Conservation (phyloP, 805 yeast species). For the Suhomyces canberraensis region DNA sequence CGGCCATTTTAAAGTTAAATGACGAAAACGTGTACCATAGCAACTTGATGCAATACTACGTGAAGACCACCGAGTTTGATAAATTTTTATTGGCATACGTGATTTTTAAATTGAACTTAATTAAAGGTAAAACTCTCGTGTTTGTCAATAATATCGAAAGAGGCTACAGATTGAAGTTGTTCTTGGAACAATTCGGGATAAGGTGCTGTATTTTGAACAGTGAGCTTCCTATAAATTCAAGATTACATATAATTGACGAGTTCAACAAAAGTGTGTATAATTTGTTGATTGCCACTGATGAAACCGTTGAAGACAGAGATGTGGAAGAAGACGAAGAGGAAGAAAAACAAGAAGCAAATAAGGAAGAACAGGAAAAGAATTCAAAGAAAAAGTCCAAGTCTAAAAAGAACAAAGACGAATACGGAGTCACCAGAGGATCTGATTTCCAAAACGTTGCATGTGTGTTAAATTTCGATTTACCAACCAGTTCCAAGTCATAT, state of each 20-base stretch:
- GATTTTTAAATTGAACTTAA: conserved; percentile 79
- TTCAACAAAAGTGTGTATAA: conserved; percentile 87
- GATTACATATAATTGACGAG: conserved; percentile 93
- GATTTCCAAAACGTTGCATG: conserved; percentile 96
- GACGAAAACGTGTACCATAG: conserved; percentile 58
- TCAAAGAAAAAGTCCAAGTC: conserved; percentile 13
- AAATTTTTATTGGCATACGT: conserved; percentile 89
- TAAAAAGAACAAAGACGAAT: conserved; percentile 60
- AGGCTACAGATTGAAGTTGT: conserved; percentile 87
- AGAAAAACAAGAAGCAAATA: conserved; percentile 16
- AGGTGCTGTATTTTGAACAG: conserved; percentile 84
- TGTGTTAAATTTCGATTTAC: conserved; percentile 92
- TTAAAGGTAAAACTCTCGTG: conserved; percentile 85
- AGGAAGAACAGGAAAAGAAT: conserved; percentile 15
- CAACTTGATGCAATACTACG: conserved; percentile 79
- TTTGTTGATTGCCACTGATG: conserved; percentile 92
- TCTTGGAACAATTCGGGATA: conserved; percentile 92
- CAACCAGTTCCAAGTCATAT: conserved; percentile 83
- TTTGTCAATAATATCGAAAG: conserved; percentile 95
- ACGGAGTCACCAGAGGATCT: conserved; percentile 94
- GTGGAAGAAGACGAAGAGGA: conserved; percentile 38
- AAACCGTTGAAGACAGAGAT: conserved; percentile 51
- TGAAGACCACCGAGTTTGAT: conserved; percentile 83
- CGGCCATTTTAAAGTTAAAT: conserved; percentile 76
- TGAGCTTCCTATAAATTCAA: conserved; percentile 88